Percentiles rank a stretch among this genome's conserved stretches.
phyloP scores from a whole-genome alignment of 371 early-diverging fungal genomes.

The Choanephora cucurbitarum region DNA sequence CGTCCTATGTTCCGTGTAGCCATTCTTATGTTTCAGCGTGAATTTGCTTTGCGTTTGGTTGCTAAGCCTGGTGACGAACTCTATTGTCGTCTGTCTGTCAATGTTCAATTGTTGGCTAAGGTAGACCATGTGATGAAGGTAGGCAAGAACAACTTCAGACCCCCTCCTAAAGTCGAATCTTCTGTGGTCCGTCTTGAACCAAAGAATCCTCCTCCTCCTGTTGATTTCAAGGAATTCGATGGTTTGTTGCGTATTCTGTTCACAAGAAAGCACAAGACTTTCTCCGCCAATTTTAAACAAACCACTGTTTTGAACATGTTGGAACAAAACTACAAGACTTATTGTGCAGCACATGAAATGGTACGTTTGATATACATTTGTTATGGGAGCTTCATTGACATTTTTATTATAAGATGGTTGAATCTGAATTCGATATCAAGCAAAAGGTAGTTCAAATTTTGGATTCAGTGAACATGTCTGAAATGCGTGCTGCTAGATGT shows the following conservation, averaged over 20 bases:
- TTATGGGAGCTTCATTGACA: not conserved
- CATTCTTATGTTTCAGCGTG: constrained; percentile 99
- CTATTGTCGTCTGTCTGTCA: constrained; percentile 96
- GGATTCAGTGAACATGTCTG: constrained; percentile 65
- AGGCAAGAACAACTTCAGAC: constrained; percentile 98
- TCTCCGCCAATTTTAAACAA: constrained; percentile 92
- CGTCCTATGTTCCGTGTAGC: constrained; percentile 92
- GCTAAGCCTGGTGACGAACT: constrained; percentile 94
- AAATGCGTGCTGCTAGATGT: constrained; percentile 89
- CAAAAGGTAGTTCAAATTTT: constrained; percentile 71
- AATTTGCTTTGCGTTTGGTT: constrained; percentile 98
- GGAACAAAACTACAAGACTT: constrained; percentile 94
- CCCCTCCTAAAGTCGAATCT: constrained; percentile 99
- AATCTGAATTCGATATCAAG: constrained; percentile 85
- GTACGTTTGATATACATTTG: constrained; percentile 28
- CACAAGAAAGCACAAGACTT: constrained; percentile 93
- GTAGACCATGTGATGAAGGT: constrained; percentile 98
- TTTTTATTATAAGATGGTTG: constrained; percentile 64
- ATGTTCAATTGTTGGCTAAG: constrained; percentile 96
- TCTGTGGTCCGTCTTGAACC: constrained; percentile 97
- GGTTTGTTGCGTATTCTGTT: constrained; percentile 96
- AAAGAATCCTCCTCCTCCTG: constrained; percentile 89
- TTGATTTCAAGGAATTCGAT: constrained; percentile 98
- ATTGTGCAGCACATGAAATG: constrained; percentile 74
- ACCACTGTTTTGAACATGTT: constrained; percentile 83